Evolutionary conservation across 108 stramenopile genomes (phyloP).

Genomic region (Stephanodiscus triporus): DNA sequence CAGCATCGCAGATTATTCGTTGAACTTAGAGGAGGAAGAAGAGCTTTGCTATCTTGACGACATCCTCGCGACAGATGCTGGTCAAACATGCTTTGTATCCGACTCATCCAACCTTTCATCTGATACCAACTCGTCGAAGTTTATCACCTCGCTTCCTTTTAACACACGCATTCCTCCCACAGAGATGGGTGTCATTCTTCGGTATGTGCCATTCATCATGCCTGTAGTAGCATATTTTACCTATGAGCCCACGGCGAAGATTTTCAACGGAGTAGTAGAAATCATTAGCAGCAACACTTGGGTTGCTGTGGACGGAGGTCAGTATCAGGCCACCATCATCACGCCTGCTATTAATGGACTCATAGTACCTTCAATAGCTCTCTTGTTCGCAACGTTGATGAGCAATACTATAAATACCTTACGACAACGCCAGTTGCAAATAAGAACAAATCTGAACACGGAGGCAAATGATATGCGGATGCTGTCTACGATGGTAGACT

Average conservation of each 20-base stretch:
- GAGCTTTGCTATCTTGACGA: slow-evolving; percentile 21
- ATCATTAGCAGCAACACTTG: slow-evolving; percentile 48
- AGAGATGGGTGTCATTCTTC: slow-evolving; percentile 2
- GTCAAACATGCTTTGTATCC: slow-evolving; percentile 24
- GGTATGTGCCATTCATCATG: slow-evolving; percentile 40
- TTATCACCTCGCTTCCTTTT: slow-evolving; percentile 9
- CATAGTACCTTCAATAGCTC: slow-evolving; percentile 50
- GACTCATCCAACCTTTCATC: slow-evolving; percentile 8
- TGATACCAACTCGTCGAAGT: slow-evolving; percentile 7
- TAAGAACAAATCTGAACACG: slow-evolving; percentile 62
- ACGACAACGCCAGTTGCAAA: slow-evolving; percentile 60
- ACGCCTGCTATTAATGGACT: slow-evolving; percentile 64
- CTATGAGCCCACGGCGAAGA: slow-evolving; percentile 38
- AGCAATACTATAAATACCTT: slow-evolving; percentile 60
- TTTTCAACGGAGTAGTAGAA: slow-evolving; percentile 38
- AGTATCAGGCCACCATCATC: slow-evolving; percentile 68
- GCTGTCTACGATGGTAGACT: slow-evolving; percentile 57
- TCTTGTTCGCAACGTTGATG: slow-evolving; percentile 60
- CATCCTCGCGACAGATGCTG: slow-evolving; percentile 11
- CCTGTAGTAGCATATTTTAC: slow-evolving; percentile 46
- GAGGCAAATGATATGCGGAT: slow-evolving; percentile 71
- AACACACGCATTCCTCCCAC: slow-evolving; percentile 15
- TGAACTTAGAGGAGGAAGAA: slow-evolving; percentile 9
- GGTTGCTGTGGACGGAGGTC: slow-evolving; percentile 78
- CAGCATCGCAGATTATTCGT: not conserved